Base-by-base conservation (phyloP, 2,329 filamentous ascomycete species). In the Thyridium curvatum region DNA sequence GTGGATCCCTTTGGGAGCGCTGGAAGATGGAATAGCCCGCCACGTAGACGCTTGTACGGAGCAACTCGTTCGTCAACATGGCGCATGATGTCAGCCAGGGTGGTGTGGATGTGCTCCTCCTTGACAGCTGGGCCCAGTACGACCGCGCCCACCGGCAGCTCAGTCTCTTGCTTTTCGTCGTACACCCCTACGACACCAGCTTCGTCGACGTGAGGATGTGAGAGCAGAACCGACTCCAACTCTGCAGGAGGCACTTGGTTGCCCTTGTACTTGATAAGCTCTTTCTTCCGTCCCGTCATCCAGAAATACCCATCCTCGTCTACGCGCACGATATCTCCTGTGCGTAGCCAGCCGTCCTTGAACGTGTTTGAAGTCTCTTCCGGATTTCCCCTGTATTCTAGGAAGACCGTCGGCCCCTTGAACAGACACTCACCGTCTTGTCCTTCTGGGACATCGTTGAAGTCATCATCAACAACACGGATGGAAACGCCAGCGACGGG, bases 231-330 rank as follows among this genome's bases (percentile, higher is more conserved):
- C 2, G 47, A 45, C 34, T 60, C 57, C n/a, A 60, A 44, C 40
- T 60, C 57, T 1, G 52, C 51, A 1, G 57, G 57, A 3, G 56
- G 46, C 6, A 60, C 54, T 43, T 58, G 55, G 21, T 52, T 44
- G 32, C 54, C 54, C 39, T 55, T 56, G 32, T 55, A 55, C 39
- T 58, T 58, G 42, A 58, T 56, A 6, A 55, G 41, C 34, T 59
- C 56, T 26, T 59, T 59, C 42, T 58, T 56, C 16, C 56, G 41
- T 2, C 54, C 58, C 1, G 50, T 56, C 10, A 61, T 41, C 35
- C 48, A 60, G 37, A 53, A 51, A 41, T 50, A 57, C 1, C 56
- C 54, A 9, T 58, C 51, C 9, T 40, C 34, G 38, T 59, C 57
- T 12, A 49, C 42, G 4, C 43, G 42, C 3, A 52, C 46, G 12